These are phyloP conservation scores for Phytophthora colocasiae DNA, from an alignment of 352 stramenopile species.

Conservation along the genomic window DNA sequence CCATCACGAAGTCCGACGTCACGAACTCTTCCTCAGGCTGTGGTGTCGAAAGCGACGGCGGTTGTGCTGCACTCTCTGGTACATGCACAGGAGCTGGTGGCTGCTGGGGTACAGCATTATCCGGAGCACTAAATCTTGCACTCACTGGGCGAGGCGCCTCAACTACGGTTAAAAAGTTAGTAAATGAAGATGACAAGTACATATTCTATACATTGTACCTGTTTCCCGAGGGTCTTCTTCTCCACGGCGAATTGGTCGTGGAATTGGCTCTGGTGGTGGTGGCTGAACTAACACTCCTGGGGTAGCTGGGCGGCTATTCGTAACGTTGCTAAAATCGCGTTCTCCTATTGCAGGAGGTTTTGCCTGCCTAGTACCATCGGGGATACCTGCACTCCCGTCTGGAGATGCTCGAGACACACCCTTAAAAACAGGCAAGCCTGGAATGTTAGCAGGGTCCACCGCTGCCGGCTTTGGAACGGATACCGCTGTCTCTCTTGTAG, in stretches of 20 bases:
- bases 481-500: slow-evolving; percentile 23
- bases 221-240: slow-evolving; percentile 35
- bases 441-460: slow-evolving; percentile 1
- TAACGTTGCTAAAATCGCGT: slow-evolving; percentile 25
- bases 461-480: neutral
- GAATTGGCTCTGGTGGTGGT: slow-evolving; percentile 12
- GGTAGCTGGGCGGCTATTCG: slow-evolving; percentile 35
- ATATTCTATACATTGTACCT: slow-evolving; percentile 13
- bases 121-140: slow-evolving; percentile 9
- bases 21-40: slow-evolving; percentile 33
- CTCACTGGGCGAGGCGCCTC: slow-evolving; percentile 12
- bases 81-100: slow-evolving; percentile 3
- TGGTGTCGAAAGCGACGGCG: slow-evolving; percentile 7
- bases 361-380: slow-evolving; percentile 2
- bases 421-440: slow-evolving; percentile 7
- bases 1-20: slow-evolving; percentile 80
- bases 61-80: slow-evolving; percentile 5
- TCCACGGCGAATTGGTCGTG: slow-evolving; percentile 21
- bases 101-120: slow-evolving; percentile 1
- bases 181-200: neutral
- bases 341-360: slow-evolving; percentile 8
- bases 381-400: slow-evolving; percentile 1
- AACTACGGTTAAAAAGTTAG: slow-evolving; percentile 18
- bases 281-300: slow-evolving; percentile 25
- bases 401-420: neutral